Conservation (phyloP, 2,329 filamentous ascomycete species). For the Stenocarpella maydis region DNA sequence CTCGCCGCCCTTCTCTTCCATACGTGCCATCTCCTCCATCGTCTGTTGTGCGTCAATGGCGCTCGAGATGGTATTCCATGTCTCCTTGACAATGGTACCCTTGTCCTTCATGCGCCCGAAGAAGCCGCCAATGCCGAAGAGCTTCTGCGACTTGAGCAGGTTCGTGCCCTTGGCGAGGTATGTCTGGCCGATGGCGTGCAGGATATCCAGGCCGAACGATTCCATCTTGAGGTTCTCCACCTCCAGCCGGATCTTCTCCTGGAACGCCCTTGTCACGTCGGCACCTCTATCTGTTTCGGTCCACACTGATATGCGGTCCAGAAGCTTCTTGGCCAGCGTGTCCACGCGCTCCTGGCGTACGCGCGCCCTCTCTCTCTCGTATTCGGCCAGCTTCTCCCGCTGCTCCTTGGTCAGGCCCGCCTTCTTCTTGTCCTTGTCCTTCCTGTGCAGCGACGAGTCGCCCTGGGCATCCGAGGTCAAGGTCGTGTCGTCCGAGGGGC, state of each 20-base stretch:
- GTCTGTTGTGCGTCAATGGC: conserved; percentile 98
- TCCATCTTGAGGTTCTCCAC: conserved; percentile 99
- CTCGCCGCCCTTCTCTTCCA: conserved; percentile 93
- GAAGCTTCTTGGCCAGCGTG: conserved; percentile 82
- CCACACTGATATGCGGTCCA: conserved; percentile 92
- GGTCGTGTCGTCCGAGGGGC: conserved; percentile 78
- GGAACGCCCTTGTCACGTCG: conserved; percentile 88
- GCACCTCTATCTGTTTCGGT: conserved; percentile 92
- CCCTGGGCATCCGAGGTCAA: conserved; percentile 68
- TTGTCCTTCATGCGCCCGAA: conserved; percentile 95
- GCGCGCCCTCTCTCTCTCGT: conserved; percentile 83
- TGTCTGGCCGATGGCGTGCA: conserved; percentile 92
- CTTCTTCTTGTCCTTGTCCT: conserved; percentile 70
- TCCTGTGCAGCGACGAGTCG: conserved; percentile 78
- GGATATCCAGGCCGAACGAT: conserved; percentile 93
- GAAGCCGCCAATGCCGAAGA: conserved; percentile 94
- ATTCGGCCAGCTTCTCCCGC: conserved; percentile 86
- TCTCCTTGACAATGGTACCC: conserved; percentile 95
- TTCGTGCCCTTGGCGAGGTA: conserved; percentile 88
- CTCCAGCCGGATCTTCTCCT: conserved; percentile 92
- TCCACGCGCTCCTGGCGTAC: conserved; percentile 88
- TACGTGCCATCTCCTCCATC: conserved; percentile 98
- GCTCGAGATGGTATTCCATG: conserved; percentile 96
- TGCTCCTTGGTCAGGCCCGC: conserved; percentile 88
- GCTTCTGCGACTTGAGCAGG: conserved; percentile 94